Conservation (phyloP, 78 protist species). For the Speleostelium caveatum region DNA sequence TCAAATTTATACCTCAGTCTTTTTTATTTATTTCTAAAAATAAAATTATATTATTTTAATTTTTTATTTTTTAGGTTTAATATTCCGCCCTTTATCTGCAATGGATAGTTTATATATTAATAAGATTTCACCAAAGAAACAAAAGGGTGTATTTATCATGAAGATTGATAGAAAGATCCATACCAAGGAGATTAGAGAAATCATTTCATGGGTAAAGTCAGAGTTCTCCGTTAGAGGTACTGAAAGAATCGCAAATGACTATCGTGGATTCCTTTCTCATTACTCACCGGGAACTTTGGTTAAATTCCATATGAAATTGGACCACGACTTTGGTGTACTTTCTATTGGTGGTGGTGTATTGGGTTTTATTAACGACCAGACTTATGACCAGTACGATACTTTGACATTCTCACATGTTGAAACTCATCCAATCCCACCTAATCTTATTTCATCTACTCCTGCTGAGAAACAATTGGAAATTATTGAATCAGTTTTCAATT, state of each 20-base stretch:
- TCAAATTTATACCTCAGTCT: too few relatives aligned
- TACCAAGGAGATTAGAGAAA: conserved; percentile 6
- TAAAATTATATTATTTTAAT: too few relatives aligned
- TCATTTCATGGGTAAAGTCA: not conserved
- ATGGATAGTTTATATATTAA: not conserved
- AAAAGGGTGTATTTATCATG: conserved; percentile 10
- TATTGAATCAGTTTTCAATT: not conserved
- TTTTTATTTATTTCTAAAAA: too few relatives aligned
- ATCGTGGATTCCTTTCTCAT: conserved; percentile 17
- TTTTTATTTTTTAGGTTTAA: too few relatives aligned
- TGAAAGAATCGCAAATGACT: conserved; percentile 37
- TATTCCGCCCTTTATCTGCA: too few relatives aligned
- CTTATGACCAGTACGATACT: conserved; percentile 42
- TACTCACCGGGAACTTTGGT: conserved; percentile 8
- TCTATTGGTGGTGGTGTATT: conserved; percentile 38
- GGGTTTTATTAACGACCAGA: conserved; percentile 34
- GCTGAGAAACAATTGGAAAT: not conserved
- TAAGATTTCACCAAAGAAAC: conserved; percentile 11
- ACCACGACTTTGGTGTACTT: conserved; percentile 43
- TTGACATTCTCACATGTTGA: conserved; percentile 27
- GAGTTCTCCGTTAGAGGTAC: conserved; percentile 26
- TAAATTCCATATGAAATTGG: conserved; percentile 24
- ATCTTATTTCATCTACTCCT: not conserved
- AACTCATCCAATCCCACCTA: not conserved
- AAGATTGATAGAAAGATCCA: not conserved